Conservation (phyloP, 345 rosid species). For the Bretschneidera sinensis region DNA sequence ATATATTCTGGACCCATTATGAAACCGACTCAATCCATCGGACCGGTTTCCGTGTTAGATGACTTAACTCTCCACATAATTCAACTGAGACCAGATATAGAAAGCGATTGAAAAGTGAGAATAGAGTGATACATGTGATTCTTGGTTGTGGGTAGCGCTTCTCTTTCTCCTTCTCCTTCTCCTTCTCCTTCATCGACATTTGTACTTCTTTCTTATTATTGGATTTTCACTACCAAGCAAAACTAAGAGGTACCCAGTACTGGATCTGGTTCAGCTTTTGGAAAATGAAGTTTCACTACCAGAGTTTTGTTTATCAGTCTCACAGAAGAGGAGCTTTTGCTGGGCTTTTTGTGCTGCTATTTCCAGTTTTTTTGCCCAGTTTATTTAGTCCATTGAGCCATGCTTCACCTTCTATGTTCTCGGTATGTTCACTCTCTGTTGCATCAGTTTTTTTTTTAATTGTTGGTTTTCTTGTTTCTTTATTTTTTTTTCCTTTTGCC, state of each 20-base stretch:
- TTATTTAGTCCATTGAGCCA: slow-evolving; percentile 39
- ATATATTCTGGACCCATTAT: slow-evolving; percentile 9
- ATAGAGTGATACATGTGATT: slow-evolving; percentile 11
- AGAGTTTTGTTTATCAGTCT: slow-evolving; percentile 11
- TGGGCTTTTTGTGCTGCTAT: slow-evolving; percentile 38
- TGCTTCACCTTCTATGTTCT: slow-evolving; percentile 46
- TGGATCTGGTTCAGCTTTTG: slow-evolving; percentile 27
- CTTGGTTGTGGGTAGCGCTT: neutral
- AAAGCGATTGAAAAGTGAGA: too few relatives aligned
- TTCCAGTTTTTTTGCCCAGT: slow-evolving; percentile 34
- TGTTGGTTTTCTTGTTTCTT: neutral
- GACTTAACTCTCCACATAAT: slow-evolving; percentile 8
- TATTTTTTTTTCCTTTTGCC: slow-evolving; percentile 8
- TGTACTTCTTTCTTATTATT: neutral
- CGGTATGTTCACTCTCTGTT: slow-evolving; percentile 20
- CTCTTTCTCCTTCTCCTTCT: slow-evolving; percentile 7
- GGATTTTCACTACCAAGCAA: slow-evolving; percentile 8
- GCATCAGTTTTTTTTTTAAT: neutral
- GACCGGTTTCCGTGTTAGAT: slow-evolving; percentile 20
- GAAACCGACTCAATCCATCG: slow-evolving; percentile 3
- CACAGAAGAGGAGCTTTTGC: slow-evolving; percentile 31
- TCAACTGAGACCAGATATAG: neutral
- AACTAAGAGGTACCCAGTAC: neutral
- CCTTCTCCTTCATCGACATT: neutral
- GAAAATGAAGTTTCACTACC: slow-evolving; percentile 31